Conservation (phyloP, 2,329 filamentous ascomycete species). For the Conoideocrella luteorostrata region DNA sequence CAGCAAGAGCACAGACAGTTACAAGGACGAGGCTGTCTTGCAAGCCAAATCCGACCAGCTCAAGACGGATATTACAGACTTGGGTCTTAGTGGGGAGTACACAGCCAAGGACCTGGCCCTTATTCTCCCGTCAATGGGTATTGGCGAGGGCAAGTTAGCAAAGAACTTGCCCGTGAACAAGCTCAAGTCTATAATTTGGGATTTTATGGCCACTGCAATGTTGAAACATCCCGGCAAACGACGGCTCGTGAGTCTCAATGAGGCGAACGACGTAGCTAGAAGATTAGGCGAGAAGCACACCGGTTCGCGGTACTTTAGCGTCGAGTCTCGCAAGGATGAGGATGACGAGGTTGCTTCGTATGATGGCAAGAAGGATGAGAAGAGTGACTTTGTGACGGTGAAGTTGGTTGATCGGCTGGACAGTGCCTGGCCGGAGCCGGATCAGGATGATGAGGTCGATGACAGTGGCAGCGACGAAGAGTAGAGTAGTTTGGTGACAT, state of each 20-base stretch:
- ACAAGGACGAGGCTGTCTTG: constrained; percentile 1
- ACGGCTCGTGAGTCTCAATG: constrained; percentile 46
- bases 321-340: constrained; percentile 20
- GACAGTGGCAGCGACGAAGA: constrained; percentile 7
- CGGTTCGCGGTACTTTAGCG: constrained; percentile 29
- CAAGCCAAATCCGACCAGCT: constrained; percentile 14
- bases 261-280: constrained; percentile 53
- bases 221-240: constrained; percentile 31
- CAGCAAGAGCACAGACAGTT: constrained; percentile 7
- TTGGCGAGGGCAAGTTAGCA: constrained; percentile 11
- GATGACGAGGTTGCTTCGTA: constrained; percentile 17
- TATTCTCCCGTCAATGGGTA: constrained; percentile 22
- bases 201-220: constrained; percentile 27
- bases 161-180: constrained; percentile 6
- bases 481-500: background rate
- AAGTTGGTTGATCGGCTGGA: constrained; percentile 13
- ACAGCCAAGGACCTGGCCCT: constrained; percentile 16
- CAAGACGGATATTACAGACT: constrained; percentile 13
- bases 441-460: constrained; percentile 11
- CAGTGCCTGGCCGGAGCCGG: constrained; percentile 16
- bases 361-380: constrained; percentile 15
- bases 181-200: constrained; percentile 23
- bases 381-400: constrained; percentile 24
- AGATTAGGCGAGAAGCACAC: constrained; percentile 45
- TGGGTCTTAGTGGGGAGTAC: constrained; percentile 24